Percentiles rank a stretch among this genome's conserved stretches.
Conservation (phyloP, 2,329 filamentous ascomycete genomes). For the Sclerotinia trifoliorum region DNA sequence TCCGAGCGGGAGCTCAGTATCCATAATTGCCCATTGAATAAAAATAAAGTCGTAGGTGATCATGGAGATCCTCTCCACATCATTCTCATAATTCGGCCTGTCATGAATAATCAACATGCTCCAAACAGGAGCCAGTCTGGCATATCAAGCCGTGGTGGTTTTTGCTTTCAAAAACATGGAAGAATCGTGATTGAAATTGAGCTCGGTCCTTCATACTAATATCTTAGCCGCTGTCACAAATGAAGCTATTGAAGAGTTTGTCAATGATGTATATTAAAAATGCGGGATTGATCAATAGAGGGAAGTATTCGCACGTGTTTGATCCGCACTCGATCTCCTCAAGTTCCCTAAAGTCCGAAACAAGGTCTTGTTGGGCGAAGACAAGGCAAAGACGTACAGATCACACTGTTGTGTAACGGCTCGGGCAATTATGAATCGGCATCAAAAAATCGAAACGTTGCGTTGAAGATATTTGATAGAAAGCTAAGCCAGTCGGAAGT, state of each 20-base stretch:
- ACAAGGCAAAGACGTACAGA: neutral
- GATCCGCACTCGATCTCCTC: conserved; percentile 10
- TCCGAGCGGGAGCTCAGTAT: neutral
- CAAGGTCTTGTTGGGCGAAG: neutral
- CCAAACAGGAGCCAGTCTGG: neutral
- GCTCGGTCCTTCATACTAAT: conserved; percentile 2
- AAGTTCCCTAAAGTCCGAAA: neutral
- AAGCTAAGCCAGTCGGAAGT: conserved; percentile 16
- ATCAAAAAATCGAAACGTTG: conserved; percentile 10
- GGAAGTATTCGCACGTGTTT: conserved; percentile 18
- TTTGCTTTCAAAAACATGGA: too few relatives aligned
- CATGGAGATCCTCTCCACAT: conserved; percentile 15
- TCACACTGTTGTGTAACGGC: conserved; percentile 12
- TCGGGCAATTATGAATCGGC: conserved; percentile 20
- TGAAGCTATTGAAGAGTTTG: neutral
- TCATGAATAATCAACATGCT: neutral
- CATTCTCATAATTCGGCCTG: neutral
- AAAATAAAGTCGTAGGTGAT: neutral
- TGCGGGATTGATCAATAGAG: neutral
- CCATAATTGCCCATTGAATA: conserved; percentile 2
- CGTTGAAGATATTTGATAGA: conserved; percentile 17
- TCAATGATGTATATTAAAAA: conserved; percentile 7
- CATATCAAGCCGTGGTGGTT: neutral
- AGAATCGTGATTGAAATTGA: neutral
- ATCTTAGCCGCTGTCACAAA: conserved; percentile 12